phyloP scores from a whole-genome alignment of 805 yeast species.

The Ogataea polymorpha region DNA sequence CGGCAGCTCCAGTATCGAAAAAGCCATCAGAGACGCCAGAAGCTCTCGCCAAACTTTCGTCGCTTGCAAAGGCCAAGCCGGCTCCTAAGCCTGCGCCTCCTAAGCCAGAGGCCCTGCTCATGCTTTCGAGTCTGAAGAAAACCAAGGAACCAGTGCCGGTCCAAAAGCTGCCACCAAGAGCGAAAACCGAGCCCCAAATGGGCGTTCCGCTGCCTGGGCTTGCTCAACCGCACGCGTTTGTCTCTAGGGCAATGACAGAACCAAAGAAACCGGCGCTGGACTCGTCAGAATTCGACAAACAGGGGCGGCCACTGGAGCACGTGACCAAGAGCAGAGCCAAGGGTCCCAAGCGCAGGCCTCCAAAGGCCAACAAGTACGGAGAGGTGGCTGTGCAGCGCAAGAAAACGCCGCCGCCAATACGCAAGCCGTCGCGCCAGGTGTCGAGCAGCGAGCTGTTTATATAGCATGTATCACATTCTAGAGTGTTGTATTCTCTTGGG shows the following conservation, averaged over 20 bases:
- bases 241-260: conserved; percentile 8
- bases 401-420: conserved; percentile 29
- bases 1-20: conserved; percentile 15
- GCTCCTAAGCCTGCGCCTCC: conserved; percentile 16
- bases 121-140: conserved; percentile 12
- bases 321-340: conserved; percentile 44
- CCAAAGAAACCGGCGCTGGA: conserved; percentile 10
- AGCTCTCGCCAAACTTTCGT: conserved; percentile 24
- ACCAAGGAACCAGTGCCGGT: conserved; percentile 3
- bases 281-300: conserved; percentile 19
- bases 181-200: conserved; percentile 10
- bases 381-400: conserved; percentile 6
- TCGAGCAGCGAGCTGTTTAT: conserved; percentile 27
- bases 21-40: conserved; percentile 22
- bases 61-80: conserved; percentile 19
- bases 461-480: conserved; percentile 4
- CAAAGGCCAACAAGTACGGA: conserved; percentile 26
- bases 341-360: conserved; percentile 52
- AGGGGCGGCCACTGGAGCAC: conserved; percentile 37
- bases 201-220: conserved; percentile 24
- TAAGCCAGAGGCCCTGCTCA: conserved; percentile 29
- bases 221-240: conserved; percentile 19
- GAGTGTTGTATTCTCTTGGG: not conserved
- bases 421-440: conserved; percentile 28
- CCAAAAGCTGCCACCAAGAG: not conserved